phyloP scores from a whole-genome alignment of 2,329 filamentous ascomycete genomes.

The Fusarium incarnatum region DNA sequence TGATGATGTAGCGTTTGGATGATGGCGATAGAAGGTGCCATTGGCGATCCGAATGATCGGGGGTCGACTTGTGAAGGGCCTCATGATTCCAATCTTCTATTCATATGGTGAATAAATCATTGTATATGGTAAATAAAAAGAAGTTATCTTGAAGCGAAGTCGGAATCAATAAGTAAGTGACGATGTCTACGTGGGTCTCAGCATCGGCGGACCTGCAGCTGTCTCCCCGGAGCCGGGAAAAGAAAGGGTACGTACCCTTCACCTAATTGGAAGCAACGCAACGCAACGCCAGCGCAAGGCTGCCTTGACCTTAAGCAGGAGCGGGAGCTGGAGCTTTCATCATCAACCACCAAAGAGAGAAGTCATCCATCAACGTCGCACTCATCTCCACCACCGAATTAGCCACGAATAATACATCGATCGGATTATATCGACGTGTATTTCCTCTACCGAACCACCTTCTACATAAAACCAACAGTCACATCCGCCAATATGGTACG shows the following conservation, averaged over 20 bases:
- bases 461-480: conserved; percentile 7
- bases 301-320: conserved; percentile 26
- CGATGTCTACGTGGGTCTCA: conserved; percentile 29
- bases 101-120: conserved; percentile 16
- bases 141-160: conserved; percentile 29
- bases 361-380: conserved; percentile 15
- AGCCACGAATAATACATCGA: neutral
- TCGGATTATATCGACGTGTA: neutral
- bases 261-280: neutral
- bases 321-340: conserved; percentile 38
- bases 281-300: conserved; percentile 41
- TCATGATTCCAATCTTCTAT: conserved; percentile 48
- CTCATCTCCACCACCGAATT: neutral
- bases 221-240: conserved; percentile 17
- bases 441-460: neutral
- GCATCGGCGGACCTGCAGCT: conserved; percentile 13
- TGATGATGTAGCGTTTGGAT: conserved; percentile 66
- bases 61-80: conserved; percentile 54
- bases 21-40: conserved; percentile 84
- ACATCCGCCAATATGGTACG: conserved; percentile 62
- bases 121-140: neutral
- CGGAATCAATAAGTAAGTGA: conserved; percentile 35
- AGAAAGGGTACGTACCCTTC: conserved; percentile 34
- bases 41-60: conserved; percentile 79
- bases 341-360: conserved; percentile 25